Evolutionary conservation across 176 grass and related monocot species (phyloP), one percentile per base, ranked within the genome.

Genomic region (Aegilops longissima): DNA sequence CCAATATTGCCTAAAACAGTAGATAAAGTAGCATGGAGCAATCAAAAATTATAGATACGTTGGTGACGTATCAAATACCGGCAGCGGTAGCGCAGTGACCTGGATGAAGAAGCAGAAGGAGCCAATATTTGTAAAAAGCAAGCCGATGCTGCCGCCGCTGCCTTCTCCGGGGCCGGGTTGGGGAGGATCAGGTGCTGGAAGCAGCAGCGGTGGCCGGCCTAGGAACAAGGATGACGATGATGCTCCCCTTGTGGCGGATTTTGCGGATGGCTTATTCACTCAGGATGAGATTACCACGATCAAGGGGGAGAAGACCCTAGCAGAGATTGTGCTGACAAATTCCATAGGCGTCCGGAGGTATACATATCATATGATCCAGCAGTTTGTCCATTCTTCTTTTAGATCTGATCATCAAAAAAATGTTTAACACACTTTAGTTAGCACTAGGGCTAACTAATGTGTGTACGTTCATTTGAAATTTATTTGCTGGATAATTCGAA

Each of bases 261-360:
- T 74, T 74, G 23, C 23, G 6, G 23, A 27, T 49, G 40, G 23
- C 12, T 27, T 9, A 29, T 74, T 74, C 13, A 75, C 24, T 13
- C 13, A 51, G 42, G 1, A 51, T 29, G 42, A 75, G 13, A 51
- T 75, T 51, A 14, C 1, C 6, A 29, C 8, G 13, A 75, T 75
- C 42, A 30, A 30, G 42, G 13, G 7, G 24, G 24, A 30, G 0
- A 75, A 75, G 42, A 13, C 3, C 12, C 72, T 75, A 13, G 1
- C 0, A 16, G 24, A 2, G 23, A 29, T 9, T 9, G 24, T 75
- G 42, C 42, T 5, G 23, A 65, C 78, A 3, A 67, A 97, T 78
- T 88, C 95, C 23, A 94, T 87, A 67, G 85, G 82, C 62, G 90
- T 94, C 10, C 86, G 86, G 69, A 92, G 86, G 94, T 96, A 40